Evolutionary conservation across 192 early-diverging fungal genomes (phyloP).

Genomic region (Backusella macrospora): DNA sequence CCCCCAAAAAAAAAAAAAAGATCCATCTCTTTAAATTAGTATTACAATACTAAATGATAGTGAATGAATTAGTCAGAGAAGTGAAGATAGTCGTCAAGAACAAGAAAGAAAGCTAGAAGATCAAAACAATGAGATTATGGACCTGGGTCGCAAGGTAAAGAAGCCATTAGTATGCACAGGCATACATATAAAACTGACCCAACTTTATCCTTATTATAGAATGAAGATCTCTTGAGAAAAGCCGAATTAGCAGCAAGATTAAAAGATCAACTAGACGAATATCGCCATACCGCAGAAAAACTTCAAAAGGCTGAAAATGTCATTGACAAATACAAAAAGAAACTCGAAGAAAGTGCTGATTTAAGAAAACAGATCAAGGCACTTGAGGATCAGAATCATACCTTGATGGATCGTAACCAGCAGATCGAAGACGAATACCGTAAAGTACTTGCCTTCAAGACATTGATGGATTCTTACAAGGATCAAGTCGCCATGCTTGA

Average conservation of each 20-base stretch:
- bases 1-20: background rate
- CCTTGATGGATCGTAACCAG: constrained; percentile 69
- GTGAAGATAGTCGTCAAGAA: constrained; percentile 75
- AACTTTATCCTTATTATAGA: constrained; percentile 30
- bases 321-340: constrained; percentile 96
- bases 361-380: constrained; percentile 77
- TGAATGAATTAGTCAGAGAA: constrained; percentile 60
- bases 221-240: constrained; percentile 58
- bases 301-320: constrained; percentile 92
- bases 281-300: constrained; percentile 87
- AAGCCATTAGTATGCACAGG: background rate
- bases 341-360: constrained; percentile 87
- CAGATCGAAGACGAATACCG: constrained; percentile 88
- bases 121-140: constrained; percentile 62
- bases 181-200: background rate
- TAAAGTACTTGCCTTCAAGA: constrained; percentile 76
- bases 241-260: constrained; percentile 73
- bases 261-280: constrained; percentile 92
- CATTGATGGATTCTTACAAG: constrained; percentile 87
- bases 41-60: background rate
- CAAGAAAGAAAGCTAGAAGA: constrained; percentile 63
- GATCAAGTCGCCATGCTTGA: constrained; percentile 81
- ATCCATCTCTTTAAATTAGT: too few relatives aligned
- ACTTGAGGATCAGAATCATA: constrained; percentile 77
- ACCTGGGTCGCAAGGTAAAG: constrained; percentile 63